Conservation (phyloP, 192 early-diverging fungal genomes). For the Umbelopsis sp. region DNA sequence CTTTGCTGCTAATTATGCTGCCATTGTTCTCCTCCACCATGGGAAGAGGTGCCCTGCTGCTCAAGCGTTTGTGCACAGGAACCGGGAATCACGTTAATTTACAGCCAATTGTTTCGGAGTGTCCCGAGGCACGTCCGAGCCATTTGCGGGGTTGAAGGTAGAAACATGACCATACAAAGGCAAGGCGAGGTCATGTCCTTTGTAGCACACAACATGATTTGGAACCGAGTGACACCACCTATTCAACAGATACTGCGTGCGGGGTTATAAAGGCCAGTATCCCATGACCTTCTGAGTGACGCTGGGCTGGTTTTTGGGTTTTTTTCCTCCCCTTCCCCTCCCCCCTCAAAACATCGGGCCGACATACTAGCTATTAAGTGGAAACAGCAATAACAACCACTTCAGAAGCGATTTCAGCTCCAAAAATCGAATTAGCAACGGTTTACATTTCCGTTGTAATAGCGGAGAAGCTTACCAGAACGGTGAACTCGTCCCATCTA, state of each 20-base stretch:
- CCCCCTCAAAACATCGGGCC: not conserved
- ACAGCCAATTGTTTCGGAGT: slow-evolving; percentile 1
- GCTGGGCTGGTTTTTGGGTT: slow-evolving; percentile 6
- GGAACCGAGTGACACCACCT: not conserved
- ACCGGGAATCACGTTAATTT: not conserved
- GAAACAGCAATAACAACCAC: not conserved
- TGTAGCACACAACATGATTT: not conserved
- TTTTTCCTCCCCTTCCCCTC: not conserved
- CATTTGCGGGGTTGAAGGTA: slow-evolving; percentile 14
- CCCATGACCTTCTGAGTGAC: slow-evolving; percentile 19
- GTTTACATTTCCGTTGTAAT: no score
- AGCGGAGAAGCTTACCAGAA: no score
- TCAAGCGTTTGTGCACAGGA: no score
- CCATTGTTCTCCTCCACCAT: no score
- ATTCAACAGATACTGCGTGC: not conserved
- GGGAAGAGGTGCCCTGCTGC: no score
- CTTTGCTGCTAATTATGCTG: no score
- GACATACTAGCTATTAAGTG: not conserved
- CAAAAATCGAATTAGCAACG: no score
- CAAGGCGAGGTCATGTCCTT: not conserved
- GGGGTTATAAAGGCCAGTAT: slow-evolving; percentile 7
- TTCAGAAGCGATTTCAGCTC: no score
- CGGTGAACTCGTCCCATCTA: no score
- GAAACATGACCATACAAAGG: slow-evolving; percentile 20
- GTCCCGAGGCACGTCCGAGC: slow-evolving; percentile 18